Base-by-base conservation (phyloP, 1,284 basidiomycete species). In the Phylloporus gajari region DNA sequence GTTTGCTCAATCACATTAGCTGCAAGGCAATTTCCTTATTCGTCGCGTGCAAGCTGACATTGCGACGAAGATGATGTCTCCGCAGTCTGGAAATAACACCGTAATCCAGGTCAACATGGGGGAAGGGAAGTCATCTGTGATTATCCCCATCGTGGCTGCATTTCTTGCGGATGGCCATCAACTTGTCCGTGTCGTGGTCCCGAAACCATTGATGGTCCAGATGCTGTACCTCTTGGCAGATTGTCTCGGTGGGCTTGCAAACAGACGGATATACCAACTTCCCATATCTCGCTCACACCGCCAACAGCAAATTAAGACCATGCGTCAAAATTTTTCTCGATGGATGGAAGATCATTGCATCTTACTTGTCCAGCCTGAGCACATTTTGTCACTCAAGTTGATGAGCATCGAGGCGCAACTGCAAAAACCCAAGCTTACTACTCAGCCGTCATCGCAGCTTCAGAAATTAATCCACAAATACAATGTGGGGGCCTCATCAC, bases 21-120 rank as follows among this genome's bases (percentile, higher is more conserved):
- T 88, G 9, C 85, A 89, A n/a, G 68, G 61, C 21, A 44, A 63
- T 11, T 68, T 65, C 19, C 27, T 53, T 0, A 25, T 65, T 40
- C 64, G 64, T 27, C 64, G 35, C 3, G 32, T 53, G 40, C 67
- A 68, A 30, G 60, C 40, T 19, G 48, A 68, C 8, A 61, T 68
- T 4, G 67, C 67, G 12, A 19, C 23, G 40, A 48, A 53, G 53
- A 65, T 65, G 64, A 65, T 65, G 6, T 65, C 48, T 53, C 64
- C 67, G 11, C 32, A 32, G 17, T 38, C 67, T 1, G 46, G 44
- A 40, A 35, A 17, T 2, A 68, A 68, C 8, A 63, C 67, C 2
- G 38, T 40, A 2, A 62, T 68, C 60, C 67, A 68, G 32, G 46
- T 68, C 48, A 65, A 65, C 30, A 65, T 65, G 46, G 63, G 63